Percentiles rank a stretch among this genome's conserved stretches.
phyloP scores from a whole-genome alignment of 495 filamentous ascomycete genomes.

The Cetradonia linearis region DNA sequence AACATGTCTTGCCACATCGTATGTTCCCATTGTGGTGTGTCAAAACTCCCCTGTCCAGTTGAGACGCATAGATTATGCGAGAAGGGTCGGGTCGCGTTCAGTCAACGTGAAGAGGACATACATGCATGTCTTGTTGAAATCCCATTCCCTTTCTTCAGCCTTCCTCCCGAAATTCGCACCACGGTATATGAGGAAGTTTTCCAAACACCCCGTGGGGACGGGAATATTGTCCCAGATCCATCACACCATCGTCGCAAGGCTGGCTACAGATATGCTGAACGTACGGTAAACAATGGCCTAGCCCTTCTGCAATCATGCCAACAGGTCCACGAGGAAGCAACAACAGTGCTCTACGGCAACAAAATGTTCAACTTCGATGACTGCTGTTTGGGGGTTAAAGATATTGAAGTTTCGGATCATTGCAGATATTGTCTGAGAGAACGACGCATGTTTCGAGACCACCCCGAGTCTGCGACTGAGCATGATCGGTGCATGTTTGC shows the following conservation, averaged over 20 bases:
- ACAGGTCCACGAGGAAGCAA: constrained; percentile 9
- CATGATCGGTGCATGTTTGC: neutral
- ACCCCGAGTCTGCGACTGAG: no score
- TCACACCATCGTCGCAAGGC: neutral
- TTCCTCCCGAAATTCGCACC: neutral
- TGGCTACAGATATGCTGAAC: neutral
- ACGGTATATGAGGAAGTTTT: neutral
- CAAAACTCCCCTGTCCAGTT: neutral
- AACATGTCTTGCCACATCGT: neutral
- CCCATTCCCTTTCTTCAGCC: neutral
- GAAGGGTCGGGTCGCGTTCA: neutral
- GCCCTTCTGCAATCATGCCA: constrained; percentile 1
- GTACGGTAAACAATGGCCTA: neutral
- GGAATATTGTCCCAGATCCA: neutral
- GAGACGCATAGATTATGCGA: neutral
- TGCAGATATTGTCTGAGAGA: neutral
- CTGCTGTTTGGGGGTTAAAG: neutral
- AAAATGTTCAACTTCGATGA: constrained; percentile 47
- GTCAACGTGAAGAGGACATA: neutral
- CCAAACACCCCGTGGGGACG: neutral
- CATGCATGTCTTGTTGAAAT: neutral
- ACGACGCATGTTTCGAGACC: neutral
- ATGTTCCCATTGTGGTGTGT: neutral
- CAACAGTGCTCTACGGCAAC: constrained; percentile 37
- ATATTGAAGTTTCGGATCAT: neutral